Evolutionary conservation across 176 grass and related monocot species (phyloP), one percentile per base, ranked within the genome.

Genomic region (Oryza punctata): DNA sequence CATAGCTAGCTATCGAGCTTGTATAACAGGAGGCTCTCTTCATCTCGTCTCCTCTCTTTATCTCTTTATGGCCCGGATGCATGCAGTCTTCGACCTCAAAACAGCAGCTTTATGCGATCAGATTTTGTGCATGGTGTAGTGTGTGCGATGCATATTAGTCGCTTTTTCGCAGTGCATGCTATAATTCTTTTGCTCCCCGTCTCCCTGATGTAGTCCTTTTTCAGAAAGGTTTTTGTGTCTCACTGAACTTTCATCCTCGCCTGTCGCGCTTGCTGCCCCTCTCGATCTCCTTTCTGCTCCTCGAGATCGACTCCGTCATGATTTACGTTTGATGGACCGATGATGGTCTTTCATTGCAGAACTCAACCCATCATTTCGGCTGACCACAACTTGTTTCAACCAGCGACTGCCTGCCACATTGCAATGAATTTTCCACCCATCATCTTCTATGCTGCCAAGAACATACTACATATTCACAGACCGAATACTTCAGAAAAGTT

Each of bases 221-320:
- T 89, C 87, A 89, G 79, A 98, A 93, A 91, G 88, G 75, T 87
- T 91, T 86, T 90, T 81, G 49, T 86, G 84, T 67, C 85, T 79
- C 89, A 23, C 57, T 61, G 57, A 93, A 86, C 92, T 93, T 91
- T 98, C 93, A 86, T 88, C 87, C 85, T 84, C 87, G 92, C 84
- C 88, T 79, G 88, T 26, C 79, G 80, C 84, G 75, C 88, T 32
- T 54, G 80, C 81, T 49, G 71, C 71, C 73, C 73, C 61, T 67
- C 74, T 74, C 80, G 69, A 83, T 87, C 88, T 87, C 80, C 84
- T 87, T 87, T 90, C 84, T 73, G 74, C 68, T 25, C 88, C 88
- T 90, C 84, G 84, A 90, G 84, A 86, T 90, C 79, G 84, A 45
- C 79, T 32, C 73, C 26, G 59, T 79, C 84, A 90, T 90, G 88